Percentiles rank a stretch among this genome's conserved stretches.
Evolutionary conservation across 306 rosid genomes (phyloP).

Genomic region (Aeschynomene evenia): DNA sequence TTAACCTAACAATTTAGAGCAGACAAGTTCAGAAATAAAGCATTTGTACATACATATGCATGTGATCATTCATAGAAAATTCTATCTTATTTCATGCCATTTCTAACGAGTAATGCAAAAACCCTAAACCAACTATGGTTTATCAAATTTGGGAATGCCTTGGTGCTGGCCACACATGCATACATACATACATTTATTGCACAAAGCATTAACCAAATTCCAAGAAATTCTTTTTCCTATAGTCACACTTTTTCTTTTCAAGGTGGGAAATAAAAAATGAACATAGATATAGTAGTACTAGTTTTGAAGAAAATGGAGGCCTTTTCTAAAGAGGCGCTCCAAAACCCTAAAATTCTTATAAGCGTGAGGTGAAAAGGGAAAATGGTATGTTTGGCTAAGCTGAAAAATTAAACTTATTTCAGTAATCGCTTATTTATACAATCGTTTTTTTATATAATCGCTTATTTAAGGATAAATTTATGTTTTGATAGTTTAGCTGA

Average conservation of each 20-base stretch:
- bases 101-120: slow-evolving; percentile 20
- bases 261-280: slow-evolving; percentile 28
- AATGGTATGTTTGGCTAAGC: too few relatives aligned
- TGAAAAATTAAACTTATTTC: too few relatives aligned
- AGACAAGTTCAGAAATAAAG: slow-evolving; percentile 19
- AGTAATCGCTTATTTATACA: too few relatives aligned
- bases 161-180: slow-evolving; percentile 27
- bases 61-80: slow-evolving; percentile 10
- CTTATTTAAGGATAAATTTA: too few relatives aligned
- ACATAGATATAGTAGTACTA: too few relatives aligned
- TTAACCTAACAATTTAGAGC: slow-evolving; percentile 1
- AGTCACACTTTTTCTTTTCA: slow-evolving; percentile 42
- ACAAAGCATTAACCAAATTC: slow-evolving; percentile 41
- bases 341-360: slow-evolving; percentile 43
- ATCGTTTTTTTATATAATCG: too few relatives aligned
- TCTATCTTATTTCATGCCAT: slow-evolving; percentile 15
- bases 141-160: slow-evolving; percentile 18
- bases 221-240: slow-evolving; percentile 67
- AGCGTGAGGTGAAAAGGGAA: slow-evolving; percentile 83
- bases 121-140: slow-evolving; percentile 24
- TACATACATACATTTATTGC: too few relatives aligned
- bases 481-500: too few relatives aligned
- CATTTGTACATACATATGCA: not conserved
- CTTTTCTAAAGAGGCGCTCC: slow-evolving; percentile 60
- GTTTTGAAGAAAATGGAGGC: slow-evolving; percentile 50